These are phyloP conservation scores for Monosporascus ibericus DNA, from an alignment of 2,329 filamentous ascomycete genomes.

Conservation along the genomic window DNA sequence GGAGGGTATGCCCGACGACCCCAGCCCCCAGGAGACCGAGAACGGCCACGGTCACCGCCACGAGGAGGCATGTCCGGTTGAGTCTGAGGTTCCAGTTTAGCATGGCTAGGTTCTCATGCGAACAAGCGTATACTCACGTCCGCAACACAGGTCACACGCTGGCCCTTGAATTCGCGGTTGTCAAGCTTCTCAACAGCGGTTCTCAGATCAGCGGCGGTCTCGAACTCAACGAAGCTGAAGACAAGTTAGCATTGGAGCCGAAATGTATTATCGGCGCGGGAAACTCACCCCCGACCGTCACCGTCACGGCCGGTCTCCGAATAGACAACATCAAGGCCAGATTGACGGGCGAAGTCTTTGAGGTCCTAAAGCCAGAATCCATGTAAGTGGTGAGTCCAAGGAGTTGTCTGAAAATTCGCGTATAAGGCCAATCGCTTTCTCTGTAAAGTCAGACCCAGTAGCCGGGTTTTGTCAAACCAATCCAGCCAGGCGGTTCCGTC, in stretches of 20 bases:
- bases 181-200: conserved; percentile 94
- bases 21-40: conserved; percentile 58
- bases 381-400: conserved; percentile 70
- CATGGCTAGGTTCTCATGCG: conserved; percentile 4
- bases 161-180: conserved; percentile 86
- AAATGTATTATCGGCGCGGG: neutral
- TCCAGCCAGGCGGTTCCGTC: conserved; percentile 23
- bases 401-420: conserved; percentile 28
- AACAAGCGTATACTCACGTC: conserved; percentile 57
- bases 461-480: conserved; percentile 26
- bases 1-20: conserved; percentile 60
- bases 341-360: conserved; percentile 98
- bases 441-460: conserved; percentile 28
- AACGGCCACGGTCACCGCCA: conserved; percentile 65
- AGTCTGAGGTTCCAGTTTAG: conserved; percentile 44
- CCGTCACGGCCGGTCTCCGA: conserved; percentile 91
- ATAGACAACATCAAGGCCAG: conserved; percentile 95
- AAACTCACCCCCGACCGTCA: conserved; percentile 80
- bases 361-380: conserved; percentile 85
- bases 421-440: conserved; percentile 21
- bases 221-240: conserved; percentile 90
- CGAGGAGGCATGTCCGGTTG: conserved; percentile 72
- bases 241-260: conserved; percentile 5
- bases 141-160: conserved; percentile 75
- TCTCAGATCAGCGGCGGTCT: conserved; percentile 83